A percentile compares a stretch with the other conserved stretches of the same genome.
phyloP scores from a whole-genome alignment of 179 eudicot species.

The Dionaea muscipula region DNA sequence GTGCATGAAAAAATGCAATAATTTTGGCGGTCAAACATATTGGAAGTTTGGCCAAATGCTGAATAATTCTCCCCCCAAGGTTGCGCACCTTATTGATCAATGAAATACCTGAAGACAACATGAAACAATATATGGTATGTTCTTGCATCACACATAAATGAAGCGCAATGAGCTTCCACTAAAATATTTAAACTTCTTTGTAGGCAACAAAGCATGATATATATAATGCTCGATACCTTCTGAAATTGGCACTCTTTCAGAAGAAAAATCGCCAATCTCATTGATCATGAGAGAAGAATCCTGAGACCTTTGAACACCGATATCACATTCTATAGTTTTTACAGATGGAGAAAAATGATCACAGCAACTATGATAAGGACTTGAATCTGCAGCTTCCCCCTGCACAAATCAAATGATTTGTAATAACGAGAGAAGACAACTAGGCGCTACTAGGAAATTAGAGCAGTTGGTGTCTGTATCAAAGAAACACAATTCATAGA shows the following conservation, averaged over 20 bases:
- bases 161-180: too few species aligned
- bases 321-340: conserved; percentile 12
- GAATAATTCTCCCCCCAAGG: conserved; percentile 17
- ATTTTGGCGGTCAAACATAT: conserved; percentile 23
- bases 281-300: conserved; percentile 9
- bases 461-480: background rate
- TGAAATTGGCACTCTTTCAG: conserved; percentile 9
- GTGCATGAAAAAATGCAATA: conserved; percentile 14
- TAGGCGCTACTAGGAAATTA: background rate
- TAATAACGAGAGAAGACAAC: background rate
- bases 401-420: conserved; percentile 17
- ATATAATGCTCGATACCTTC: conserved; percentile 20
- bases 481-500: too few species aligned
- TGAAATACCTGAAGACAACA: conserved; percentile 10
- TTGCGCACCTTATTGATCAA: conserved; percentile 2
- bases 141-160: background rate
- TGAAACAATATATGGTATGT: background rate
- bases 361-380: conserved; percentile 32
- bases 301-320: conserved; percentile 10
- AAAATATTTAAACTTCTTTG: background rate
- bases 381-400: conserved; percentile 32
- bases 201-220: background rate
- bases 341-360: conserved; percentile 28
- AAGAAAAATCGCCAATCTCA: conserved; percentile 7
- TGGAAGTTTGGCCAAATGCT: conserved; percentile 20